Base-by-base conservation (phyloP, 2,329 filamentous ascomycete species). In the Fusarium liriodendri region DNA sequence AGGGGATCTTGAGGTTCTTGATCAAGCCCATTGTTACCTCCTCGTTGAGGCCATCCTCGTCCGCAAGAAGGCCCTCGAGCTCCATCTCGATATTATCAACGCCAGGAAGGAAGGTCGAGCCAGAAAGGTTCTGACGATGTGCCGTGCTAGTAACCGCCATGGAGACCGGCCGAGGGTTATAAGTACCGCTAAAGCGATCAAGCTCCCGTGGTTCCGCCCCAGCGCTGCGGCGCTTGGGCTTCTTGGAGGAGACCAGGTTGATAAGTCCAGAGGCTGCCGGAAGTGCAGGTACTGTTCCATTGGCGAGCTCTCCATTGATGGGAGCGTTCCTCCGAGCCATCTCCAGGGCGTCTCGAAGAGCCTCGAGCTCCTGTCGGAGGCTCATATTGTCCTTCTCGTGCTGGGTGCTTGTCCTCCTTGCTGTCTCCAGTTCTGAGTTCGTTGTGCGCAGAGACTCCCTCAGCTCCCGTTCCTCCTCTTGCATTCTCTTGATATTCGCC, bases 1-100 rank as follows among this genome's bases (percentile, higher is more conserved):
- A 92, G 22, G 97, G 97, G 73, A 99, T 98, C 89, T 97, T 98
- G 76, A 99, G 90, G 82, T 98, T 98, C 81, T 93, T 92, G 82
- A 99, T 98, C 70, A 99, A 88, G 71, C 97, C 97, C 89, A 98
- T 93, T 1, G 95, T 97, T 60, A 99, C 95, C 85, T 99, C 97
- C 78, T 98, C 95, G 79, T 99, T 98, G 75, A 99, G 88, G 70
- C 94, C 94, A 78, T 98, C 95, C 84, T 99, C 97, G 80, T 98
- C 96, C 52, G 95, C 95, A 74, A 99, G 91, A 64, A 99, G 90
- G 75, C 93, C 94, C 85, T 98, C 96, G 67, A 99, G 90, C 85
- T 99, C 97, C 82, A 95, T 91, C 85, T 99, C 97, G 78, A 98
- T 94, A 79, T 94, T 97, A 82, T 99, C 97, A 68, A 93, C 87